Base-by-base conservation (phyloP, 2,329 filamentous ascomycete genomes). In the Aureobasidium leucospermi region DNA sequence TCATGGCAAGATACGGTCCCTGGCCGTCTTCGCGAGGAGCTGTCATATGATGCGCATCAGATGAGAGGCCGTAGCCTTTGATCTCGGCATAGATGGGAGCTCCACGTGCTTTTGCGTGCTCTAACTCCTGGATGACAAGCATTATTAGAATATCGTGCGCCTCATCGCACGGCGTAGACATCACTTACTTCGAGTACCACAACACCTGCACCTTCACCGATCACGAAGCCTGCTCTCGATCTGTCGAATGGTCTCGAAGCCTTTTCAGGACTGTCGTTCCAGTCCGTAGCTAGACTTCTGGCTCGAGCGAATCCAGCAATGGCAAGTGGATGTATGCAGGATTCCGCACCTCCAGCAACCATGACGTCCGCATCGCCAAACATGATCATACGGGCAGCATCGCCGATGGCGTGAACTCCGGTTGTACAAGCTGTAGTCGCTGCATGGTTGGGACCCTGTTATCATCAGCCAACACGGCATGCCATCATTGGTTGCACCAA, bases 341-440 rank as follows among this genome's bases (percentile, higher is more conserved):
- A 91, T 74, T 99, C 94, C 8, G 93, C 85, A 31, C 93, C 93
- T 43, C 94, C 94, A n/a, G 94, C 91, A 8, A 99, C 76, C 91
- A 99, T 97, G 58, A 97, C 87, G 71, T 96, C 83, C 47, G 93
- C 93, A 70, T 97, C 93, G 6, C 91, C 92, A 68, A 86, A 86
- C n/a, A 87, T 84, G 63, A 99, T 93, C 70, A 96, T 90, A 16
- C 93, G 85, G n/a, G 89, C 86, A 6, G 94, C 94, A 71, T 99
- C 94, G 16, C 93, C 94, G 52, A 99, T 86, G 1, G 92, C 91
- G 75, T 99, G 94, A 1, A 93, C 90, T 10, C 94, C 94, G 0
- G 94, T 99, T 0, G 94, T 97, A 72, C 94, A 99, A 60, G 94
- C 94, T 11, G 94, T 99, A 0, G 93, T 96, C 41, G 85, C 90